These are phyloP conservation scores for Fraxinus floribunda DNA, from an alignment of 305 asterid species.

Conservation along the genomic window DNA sequence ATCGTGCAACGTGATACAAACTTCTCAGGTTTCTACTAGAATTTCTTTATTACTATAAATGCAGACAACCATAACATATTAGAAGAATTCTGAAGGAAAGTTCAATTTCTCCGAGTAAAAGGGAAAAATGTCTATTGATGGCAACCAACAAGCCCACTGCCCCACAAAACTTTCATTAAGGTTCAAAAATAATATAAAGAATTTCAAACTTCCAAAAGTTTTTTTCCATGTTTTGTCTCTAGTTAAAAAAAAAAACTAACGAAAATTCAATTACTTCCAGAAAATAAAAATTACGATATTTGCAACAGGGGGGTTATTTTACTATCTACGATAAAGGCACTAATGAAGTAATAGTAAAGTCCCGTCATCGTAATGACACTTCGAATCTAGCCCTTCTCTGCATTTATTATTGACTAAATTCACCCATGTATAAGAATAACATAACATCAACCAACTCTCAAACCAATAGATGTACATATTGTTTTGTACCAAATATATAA, in stretches of 20 bases:
- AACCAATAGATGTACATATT: background rate
- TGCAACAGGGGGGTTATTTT: background rate
- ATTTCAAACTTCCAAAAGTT: background rate
- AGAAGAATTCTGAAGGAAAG: conserved; percentile 1
- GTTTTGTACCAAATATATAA: background rate
- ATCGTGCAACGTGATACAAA: conserved; percentile 9
- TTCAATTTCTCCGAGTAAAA: background rate
- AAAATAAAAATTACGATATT: background rate
- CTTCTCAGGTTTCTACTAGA: conserved; percentile 12
- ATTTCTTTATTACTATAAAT: conserved; percentile 7
- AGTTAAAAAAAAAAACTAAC: background rate
- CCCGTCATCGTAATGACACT: background rate
- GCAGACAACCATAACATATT: background rate
- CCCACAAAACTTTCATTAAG: background rate
- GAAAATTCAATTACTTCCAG: background rate
- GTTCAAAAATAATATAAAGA: background rate
- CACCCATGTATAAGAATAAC: background rate
- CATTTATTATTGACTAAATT: background rate
- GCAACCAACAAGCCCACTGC: background rate
- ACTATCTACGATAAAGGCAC: background rate
- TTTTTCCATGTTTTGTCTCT: background rate
- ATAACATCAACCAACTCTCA: background rate
- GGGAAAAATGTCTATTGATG: background rate
- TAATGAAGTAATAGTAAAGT: background rate
- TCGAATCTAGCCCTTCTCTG: background rate